Evolutionary conservation across 2,329 filamentous ascomycete genomes (phyloP), one percentile per base, ranked within the genome.

Genomic region (Monosporascus ibericus): DNA sequence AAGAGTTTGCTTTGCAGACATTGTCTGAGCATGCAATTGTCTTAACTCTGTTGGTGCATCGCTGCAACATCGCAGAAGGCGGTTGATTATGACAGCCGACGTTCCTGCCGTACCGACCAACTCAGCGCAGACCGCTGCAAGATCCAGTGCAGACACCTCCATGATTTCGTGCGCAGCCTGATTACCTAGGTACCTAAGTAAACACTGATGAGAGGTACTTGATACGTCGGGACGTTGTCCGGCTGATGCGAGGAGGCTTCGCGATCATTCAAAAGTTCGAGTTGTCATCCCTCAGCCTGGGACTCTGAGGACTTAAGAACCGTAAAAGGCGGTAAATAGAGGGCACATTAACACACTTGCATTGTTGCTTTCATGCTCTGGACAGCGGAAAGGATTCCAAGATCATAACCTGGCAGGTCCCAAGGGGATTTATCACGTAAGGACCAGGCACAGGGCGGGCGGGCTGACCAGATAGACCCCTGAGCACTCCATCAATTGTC

Each of bases 121-220:
- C 25, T 54, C 52, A 9, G 47, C 52, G 46, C 52, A 54, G 42
- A 49, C 40, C 5, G 52, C 52, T 18, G 52, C 52, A 22, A 54
- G 49, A 44, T 46, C 42, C 11, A 27, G 42, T 14, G 42, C 42
- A 15, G 42, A 46, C 20, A 46, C 42, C 8, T 46, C 42, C 42
- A 46, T 46, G 14, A 22, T 14, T 24, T 46, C 39, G 9, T 18
- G 3, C 20, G 4, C 11, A 42, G 9, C 5, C 39, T 42, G 20
- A 5, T 4, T 20, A n/a, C n/a, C n/a, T n/a, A 14, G 17, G 5
- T 42, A 14, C 9, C 30, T 14, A 34, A 34, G 30, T 34, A 14
- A 34, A 6, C 39, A 24, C 39, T 42, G 39, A 20, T 42, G 18
- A 20, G 18, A 20, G 2, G 18, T 34, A 34, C 30, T 14, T 14